Conservation (phyloP, 2,329 filamentous ascomycete species). For the Massarina eburnea region DNA sequence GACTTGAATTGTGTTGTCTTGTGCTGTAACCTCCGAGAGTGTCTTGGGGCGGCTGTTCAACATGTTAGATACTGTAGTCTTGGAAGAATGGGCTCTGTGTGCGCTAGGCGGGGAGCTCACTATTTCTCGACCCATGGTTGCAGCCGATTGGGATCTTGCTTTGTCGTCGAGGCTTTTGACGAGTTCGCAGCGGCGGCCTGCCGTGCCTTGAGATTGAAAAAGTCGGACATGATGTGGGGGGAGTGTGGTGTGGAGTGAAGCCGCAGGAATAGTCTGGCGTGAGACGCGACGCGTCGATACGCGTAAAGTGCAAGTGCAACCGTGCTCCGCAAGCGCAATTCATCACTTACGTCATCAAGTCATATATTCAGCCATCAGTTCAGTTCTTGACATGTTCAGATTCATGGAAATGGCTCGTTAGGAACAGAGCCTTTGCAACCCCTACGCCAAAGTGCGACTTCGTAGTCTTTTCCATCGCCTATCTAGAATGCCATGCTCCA, state of each 20-base stretch:
- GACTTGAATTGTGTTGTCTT: conserved; percentile 95
- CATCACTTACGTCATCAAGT: conserved; percentile 16
- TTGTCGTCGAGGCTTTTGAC: conserved; percentile 64
- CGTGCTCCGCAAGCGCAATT: background rate
- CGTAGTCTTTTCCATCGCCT: too few species aligned
- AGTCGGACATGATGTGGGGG: conserved; percentile 69
- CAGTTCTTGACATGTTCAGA: background rate
- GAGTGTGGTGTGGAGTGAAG: conserved; percentile 4
- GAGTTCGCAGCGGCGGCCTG: conserved; percentile 71
- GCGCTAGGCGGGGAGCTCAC: conserved; percentile 60
- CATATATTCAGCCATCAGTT: background rate
- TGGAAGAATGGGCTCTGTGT: background rate
- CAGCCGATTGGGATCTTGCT: conserved; percentile 64
- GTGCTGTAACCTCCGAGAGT: conserved; percentile 90
- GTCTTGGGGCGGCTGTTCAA: conserved; percentile 86
- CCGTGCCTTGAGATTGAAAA: conserved; percentile 94
- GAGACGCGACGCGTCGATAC: conserved; percentile 30
- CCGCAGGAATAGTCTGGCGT: conserved; percentile 27
- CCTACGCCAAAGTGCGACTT: too few species aligned
- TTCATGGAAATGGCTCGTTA: too few species aligned
- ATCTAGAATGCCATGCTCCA: too few species aligned
- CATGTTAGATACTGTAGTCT: conserved; percentile 10
- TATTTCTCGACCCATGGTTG: conserved; percentile 99
- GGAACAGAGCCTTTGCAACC: too few species aligned
- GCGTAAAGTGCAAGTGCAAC: conserved; percentile 17